A percentile compares a stretch with the other conserved stretches of the same genome.
These are phyloP conservation scores for Borovskyia barvae DNA, from an alignment of 208 protist species.

Conservation along the genomic window DNA sequence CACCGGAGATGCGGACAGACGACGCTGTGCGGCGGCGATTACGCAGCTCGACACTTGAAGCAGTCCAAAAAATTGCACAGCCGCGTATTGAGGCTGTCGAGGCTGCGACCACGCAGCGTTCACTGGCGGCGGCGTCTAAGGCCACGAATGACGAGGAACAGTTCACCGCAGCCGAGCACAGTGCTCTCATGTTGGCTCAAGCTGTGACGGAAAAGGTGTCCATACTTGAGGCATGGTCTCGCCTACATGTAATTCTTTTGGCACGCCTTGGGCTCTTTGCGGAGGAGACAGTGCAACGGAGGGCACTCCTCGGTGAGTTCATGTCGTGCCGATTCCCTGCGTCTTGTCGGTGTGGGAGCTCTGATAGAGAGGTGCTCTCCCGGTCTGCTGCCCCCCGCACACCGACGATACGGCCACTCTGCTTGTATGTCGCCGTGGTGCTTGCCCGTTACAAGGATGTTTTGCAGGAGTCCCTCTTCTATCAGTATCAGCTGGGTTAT, in stretches of 20 bases:
- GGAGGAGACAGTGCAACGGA: constrained; percentile 36
- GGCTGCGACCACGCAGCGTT: background rate
- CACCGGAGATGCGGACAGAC: constrained; percentile 14
- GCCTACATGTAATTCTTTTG: constrained; percentile 19
- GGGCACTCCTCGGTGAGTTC: constrained; percentile 38
- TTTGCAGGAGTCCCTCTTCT: constrained; percentile 33
- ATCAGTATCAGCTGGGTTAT: constrained; percentile 19
- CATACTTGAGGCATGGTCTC: constrained; percentile 25
- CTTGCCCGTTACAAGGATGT: constrained; percentile 17
- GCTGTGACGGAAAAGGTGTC: constrained; percentile 26
- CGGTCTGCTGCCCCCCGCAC: constrained; percentile 42
- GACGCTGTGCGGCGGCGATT: constrained; percentile 3
- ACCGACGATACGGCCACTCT: constrained; percentile 30
- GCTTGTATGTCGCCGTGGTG: constrained; percentile 49
- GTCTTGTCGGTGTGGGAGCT: constrained; percentile 39
- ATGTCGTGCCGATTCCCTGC: constrained; percentile 46
- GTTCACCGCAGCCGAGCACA: background rate
- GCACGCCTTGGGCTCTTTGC: constrained; percentile 27
- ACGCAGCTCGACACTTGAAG: background rate
- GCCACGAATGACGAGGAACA: background rate
- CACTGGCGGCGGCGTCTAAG: background rate
- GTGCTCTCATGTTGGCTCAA: constrained; percentile 4
- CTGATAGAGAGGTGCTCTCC: constrained; percentile 52
- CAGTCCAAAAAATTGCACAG: constrained; percentile 7
- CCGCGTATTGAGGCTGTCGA: constrained; percentile 7